A percentile compares a stretch with the other conserved stretches of the same genome.
Conservation (phyloP, 1,284 basidiomycete genomes). For the Entoloma clypeatum region DNA sequence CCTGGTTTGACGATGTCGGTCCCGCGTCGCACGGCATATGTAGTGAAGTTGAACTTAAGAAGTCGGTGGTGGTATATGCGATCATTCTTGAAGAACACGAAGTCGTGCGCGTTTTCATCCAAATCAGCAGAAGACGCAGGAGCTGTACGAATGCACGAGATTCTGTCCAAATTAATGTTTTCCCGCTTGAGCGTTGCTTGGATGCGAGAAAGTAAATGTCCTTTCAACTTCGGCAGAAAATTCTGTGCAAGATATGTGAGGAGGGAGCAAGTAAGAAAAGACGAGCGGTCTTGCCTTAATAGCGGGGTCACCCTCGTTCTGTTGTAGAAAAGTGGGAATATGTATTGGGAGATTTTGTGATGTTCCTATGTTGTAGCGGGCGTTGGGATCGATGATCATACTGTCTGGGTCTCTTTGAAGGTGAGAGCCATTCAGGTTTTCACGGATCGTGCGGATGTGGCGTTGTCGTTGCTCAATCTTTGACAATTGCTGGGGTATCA, state of each 20-base stretch:
- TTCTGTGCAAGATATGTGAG: no score
- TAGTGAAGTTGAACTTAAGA: slow-evolving; percentile 2
- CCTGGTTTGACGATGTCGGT: slow-evolving; percentile 3
- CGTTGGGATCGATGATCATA: no score
- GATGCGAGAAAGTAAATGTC: neutral
- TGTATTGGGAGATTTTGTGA: slow-evolving; percentile 3
- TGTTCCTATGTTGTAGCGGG: slow-evolving; percentile 8
- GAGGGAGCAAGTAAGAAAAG: no score
- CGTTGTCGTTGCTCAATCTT: no score
- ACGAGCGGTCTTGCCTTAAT: slow-evolving; percentile 1
- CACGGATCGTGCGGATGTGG: no score
- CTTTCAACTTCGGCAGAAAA: slow-evolving; percentile 2
- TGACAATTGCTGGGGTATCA: no score
- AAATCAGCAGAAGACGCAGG: neutral
- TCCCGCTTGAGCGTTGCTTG: no score
- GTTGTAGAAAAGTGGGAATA: slow-evolving; percentile 1
- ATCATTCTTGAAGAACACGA: neutral
- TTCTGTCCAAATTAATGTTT: neutral
- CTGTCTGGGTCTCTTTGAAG: no score
- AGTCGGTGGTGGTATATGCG: slow-evolving; percentile 22
- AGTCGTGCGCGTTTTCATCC: neutral
- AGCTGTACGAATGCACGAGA: neutral
- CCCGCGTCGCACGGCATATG: neutral
- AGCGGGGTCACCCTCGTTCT: slow-evolving; percentile 1
- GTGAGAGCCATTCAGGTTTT: no score